phyloP scores from a whole-genome alignment of 208 protist species.

The Trichomonas gallinae region DNA sequence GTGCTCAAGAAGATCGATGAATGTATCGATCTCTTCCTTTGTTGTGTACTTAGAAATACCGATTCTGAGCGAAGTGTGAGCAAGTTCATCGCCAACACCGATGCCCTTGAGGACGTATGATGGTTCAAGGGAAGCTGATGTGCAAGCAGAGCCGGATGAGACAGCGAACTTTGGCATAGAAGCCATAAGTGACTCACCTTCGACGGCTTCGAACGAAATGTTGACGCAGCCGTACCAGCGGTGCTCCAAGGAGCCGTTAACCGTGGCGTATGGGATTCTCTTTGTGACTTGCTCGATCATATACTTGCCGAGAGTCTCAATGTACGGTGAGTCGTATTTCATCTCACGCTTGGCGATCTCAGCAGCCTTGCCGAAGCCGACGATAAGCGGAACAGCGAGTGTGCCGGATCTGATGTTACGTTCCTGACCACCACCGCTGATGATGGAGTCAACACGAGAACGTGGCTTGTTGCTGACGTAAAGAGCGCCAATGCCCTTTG shows the following conservation, averaged over 20 bases:
- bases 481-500: slow-evolving; percentile 53
- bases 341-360: slow-evolving; percentile 62
- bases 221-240: slow-evolving; percentile 87
- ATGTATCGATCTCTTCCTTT: slow-evolving; percentile 69
- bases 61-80: slow-evolving; percentile 94
- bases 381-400: slow-evolving; percentile 37
- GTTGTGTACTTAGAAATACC: slow-evolving; percentile 94
- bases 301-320: slow-evolving; percentile 53
- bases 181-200: slow-evolving; percentile 95
- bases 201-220: slow-evolving; percentile 92
- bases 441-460: slow-evolving; percentile 79
- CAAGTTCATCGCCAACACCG: slow-evolving; percentile 86
- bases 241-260: slow-evolving; percentile 60
- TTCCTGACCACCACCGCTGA: slow-evolving; percentile 94
- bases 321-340: slow-evolving; percentile 68
- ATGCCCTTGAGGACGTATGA: slow-evolving; percentile 94
- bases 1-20: slow-evolving; percentile 61
- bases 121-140: slow-evolving; percentile 91
- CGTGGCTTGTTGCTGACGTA: slow-evolving; percentile 69
- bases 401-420: slow-evolving; percentile 65
- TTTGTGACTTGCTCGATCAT: slow-evolving; percentile 60
- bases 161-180: slow-evolving; percentile 35
- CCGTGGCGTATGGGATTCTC: slow-evolving; percentile 15
- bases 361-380: slow-evolving; percentile 46
- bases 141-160: slow-evolving; percentile 89